Evolutionary conservation across 208 protist genomes (phyloP).

Genomic region (Acanthamoeba comandoni): DNA sequence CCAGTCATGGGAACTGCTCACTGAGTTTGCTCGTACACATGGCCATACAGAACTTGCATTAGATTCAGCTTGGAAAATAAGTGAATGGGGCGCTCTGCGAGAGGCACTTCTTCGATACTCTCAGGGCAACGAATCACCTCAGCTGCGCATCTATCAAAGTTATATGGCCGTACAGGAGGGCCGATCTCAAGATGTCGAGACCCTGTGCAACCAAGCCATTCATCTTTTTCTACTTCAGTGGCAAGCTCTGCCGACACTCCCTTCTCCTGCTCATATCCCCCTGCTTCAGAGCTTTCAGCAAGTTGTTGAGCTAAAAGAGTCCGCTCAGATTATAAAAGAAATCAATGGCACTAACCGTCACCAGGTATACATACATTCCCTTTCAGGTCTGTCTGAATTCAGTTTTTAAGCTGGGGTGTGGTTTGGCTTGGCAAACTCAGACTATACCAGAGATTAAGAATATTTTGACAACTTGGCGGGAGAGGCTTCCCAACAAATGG

Average conservation of each 20-base stretch:
- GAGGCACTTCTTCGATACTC: slow-evolving; percentile 30
- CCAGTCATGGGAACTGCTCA: slow-evolving; percentile 53
- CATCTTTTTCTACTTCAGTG: slow-evolving; percentile 75
- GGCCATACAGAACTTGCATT: slow-evolving; percentile 36
- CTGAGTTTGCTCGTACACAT: slow-evolving; percentile 29
- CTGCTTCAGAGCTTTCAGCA: slow-evolving; percentile 83
- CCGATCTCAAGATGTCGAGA: slow-evolving; percentile 75
- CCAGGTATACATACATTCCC: neutral
- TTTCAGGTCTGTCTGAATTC: neutral
- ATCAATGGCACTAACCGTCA: slow-evolving; percentile 67
- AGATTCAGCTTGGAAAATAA: slow-evolving; percentile 60
- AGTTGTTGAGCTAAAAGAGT: slow-evolving; percentile 82
- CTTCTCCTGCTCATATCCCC: slow-evolving; percentile 70
- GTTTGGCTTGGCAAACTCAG: slow-evolving; percentile 4
- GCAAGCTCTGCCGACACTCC: slow-evolving; percentile 67
- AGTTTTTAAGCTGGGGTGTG: neutral
- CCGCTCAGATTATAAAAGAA: slow-evolving; percentile 76
- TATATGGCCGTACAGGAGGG: slow-evolving; percentile 81
- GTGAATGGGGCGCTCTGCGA: slow-evolving; percentile 48
- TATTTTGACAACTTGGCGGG: slow-evolving; percentile 82
- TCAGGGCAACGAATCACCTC: neutral
- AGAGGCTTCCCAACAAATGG: slow-evolving; percentile 83
- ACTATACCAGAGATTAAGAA: slow-evolving; percentile 78
- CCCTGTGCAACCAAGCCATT: slow-evolving; percentile 69
- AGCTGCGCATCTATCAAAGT: slow-evolving; percentile 76